Evolutionary conservation across 2,329 filamentous ascomycete species (phyloP), one percentile per base, ranked within the genome.

Genomic region (Onygenales sp.): DNA sequence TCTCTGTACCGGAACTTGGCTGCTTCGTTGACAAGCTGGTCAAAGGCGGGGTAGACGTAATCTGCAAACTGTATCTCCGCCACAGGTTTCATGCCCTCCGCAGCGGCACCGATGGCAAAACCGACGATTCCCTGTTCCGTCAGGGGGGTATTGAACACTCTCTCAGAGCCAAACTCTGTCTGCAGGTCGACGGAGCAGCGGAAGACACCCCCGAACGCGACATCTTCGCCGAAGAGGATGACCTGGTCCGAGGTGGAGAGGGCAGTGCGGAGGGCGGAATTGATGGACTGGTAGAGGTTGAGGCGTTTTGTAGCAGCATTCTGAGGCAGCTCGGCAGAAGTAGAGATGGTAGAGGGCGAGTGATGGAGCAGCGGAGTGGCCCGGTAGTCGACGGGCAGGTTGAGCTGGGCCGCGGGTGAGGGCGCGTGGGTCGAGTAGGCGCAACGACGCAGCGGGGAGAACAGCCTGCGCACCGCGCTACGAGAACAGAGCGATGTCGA

Each of bases 61-160:
- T 96, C 91, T 55, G 91, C 91, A 65, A 96, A 96, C 68, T 96
- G 91, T 53, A 96, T 90, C 74, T 98, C 93, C 0, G 92, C 92
- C 27, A 97, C 82, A 0, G 93, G 89, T 54, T 86, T 86, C 87
- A 95, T 90, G 27, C 92, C 92, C 73, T 95, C 87, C 6, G 89
- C 88, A 0, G 92, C 91, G 38, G 85, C 83, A 2, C 93, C 93
- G 60, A 97, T 90, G 9, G 86, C 93, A 65, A 97, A 97, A 0
- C 93, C 93, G 55, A 94, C 80, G 60, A 98, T 92, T 1, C 92
- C 93, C 71, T 97, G 93, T 68, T 98, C 93, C 36, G 86, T 89
- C 60, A 98, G 72, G 0, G 93, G 93, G 14, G 91, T 97, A 71
- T 98, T 97, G 78, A 98, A 98, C 36, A 98, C 91, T 54, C 93